phyloP scores from a whole-genome alignment of 352 stramenopile species.

The Pythium pyrilobum region DNA sequence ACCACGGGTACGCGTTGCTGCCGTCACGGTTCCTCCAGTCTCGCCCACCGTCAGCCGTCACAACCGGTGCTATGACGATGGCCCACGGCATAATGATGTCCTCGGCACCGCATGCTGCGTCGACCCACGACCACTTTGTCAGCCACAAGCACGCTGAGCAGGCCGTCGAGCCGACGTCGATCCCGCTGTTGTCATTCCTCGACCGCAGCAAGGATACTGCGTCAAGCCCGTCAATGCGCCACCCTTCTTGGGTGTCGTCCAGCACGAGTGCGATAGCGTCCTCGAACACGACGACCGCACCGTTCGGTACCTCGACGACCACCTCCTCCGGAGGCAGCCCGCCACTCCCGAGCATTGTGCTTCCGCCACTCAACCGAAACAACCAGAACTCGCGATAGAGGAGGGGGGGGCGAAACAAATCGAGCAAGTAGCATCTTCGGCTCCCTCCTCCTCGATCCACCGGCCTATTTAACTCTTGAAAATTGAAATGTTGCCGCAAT shows the following conservation, averaged over 20 bases:
- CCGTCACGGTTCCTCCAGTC: constrained; percentile 9
- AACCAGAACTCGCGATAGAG: constrained; percentile 16
- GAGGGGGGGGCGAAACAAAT: no score
- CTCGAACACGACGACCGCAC: neutral
- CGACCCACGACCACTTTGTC: constrained; percentile 6
- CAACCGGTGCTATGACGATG: neutral
- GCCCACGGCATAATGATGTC: constrained; percentile 9
- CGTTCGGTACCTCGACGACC: neutral
- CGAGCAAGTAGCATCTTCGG: neutral
- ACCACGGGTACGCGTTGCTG: constrained; percentile 6
- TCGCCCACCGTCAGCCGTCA: neutral
- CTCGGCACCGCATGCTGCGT: neutral
- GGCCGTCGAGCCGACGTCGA: constrained; percentile 13
- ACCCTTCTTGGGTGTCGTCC: neutral
- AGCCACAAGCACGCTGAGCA: constrained; percentile 8
- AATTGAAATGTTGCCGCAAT: constrained; percentile 10
- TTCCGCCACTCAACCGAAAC: constrained; percentile 13
- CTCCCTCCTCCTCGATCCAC: no score
- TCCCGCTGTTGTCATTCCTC: constrained; percentile 20
- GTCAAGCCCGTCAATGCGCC: neutral
- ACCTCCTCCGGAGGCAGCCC: neutral
- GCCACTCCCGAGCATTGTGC: constrained; percentile 17
- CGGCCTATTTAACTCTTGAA: constrained; percentile 15
- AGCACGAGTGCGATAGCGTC: neutral
- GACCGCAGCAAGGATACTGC: constrained; percentile 9